Percentiles rank a stretch among this genome's conserved stretches.
Evolutionary conservation across 2,329 filamentous ascomycete genomes (phyloP).

Genomic region (Alternaria sp.): DNA sequence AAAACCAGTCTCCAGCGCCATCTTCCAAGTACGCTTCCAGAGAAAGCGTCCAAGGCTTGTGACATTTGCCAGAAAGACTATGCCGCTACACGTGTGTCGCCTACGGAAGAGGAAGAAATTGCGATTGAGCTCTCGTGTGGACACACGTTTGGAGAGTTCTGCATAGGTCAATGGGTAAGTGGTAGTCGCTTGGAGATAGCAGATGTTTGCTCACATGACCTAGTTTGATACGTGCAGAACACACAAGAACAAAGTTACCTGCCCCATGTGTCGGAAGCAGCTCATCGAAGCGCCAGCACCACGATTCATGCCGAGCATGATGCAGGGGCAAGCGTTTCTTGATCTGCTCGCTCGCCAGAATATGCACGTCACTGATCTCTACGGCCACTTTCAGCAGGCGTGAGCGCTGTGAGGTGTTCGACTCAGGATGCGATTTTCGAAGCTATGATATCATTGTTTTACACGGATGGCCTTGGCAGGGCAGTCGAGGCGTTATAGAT

Average conservation of each 20-base stretch:
- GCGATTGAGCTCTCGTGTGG: slow-evolving; percentile 45
- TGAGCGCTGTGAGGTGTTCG: not conserved
- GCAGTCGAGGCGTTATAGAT: slow-evolving; percentile 13
- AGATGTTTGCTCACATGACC: not conserved
- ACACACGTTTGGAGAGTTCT: slow-evolving; percentile 45
- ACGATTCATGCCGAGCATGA: slow-evolving; percentile 13
- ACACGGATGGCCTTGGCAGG: slow-evolving; percentile 12
- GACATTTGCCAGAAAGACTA: slow-evolving; percentile 49
- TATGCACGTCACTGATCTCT: slow-evolving; percentile 22
- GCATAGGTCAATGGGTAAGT: slow-evolving; percentile 43
- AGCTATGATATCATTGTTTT: slow-evolving; percentile 25
- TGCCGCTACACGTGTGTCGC: slow-evolving; percentile 30
- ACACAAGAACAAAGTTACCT: slow-evolving; percentile 47
- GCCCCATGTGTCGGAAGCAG: slow-evolving; percentile 46
- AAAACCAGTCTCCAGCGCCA: slow-evolving; percentile 34
- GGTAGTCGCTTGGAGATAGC: not conserved
- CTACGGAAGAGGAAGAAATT: slow-evolving; percentile 41
- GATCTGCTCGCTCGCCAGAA: slow-evolving; percentile 28
- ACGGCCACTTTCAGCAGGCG: slow-evolving; percentile 23
- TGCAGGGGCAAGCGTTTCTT: slow-evolving; percentile 22
- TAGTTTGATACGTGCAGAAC: slow-evolving; percentile 39
- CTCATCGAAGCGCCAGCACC: slow-evolving; percentile 33
- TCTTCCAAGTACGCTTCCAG: slow-evolving; percentile 33
- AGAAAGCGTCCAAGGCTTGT: slow-evolving; percentile 33
- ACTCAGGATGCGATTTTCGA: not conserved